Base-by-base conservation (phyloP, 2,329 filamentous ascomycete genomes). In the Berkeleyomyces rouxiae region DNA sequence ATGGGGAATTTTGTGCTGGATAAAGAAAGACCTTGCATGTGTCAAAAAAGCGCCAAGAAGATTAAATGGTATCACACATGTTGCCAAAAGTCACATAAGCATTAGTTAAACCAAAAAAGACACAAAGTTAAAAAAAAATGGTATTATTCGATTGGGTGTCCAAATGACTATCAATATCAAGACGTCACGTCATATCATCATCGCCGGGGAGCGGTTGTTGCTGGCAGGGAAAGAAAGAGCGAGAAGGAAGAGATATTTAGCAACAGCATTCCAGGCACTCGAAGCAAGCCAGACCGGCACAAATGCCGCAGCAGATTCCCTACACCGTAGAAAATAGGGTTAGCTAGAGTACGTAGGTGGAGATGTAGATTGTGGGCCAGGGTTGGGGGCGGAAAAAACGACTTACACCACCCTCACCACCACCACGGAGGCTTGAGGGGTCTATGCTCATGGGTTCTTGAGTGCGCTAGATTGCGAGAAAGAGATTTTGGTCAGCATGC, bases 291-390 rank as follows among this genome's bases (percentile, higher is more conserved):
- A 74, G 68, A 33, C 73, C 73, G 9, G 73, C 72, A 62, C 73
- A 75, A 60, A 75, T 68, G 40, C 73, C 73, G 61, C 73, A 75
- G 69, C 73, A 75, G 55, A 75, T 66, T 10, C 71, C 73, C 73
- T 75, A 13, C 5, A 47, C 60, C 16, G 11, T 46, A 4, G 5
- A 47, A 58, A 0, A 37, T 2, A 3, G 33, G 10, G 55, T 47
- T 62, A 62, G 33, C 3, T 16, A 36, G 31, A 16, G 2, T 3
- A 46, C 4, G 23, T 23, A 23, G 23, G 23, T 23, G 23, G 23
- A 23, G 23, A 23, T 23, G 23, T 31, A 10, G 23, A 9, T n/a
- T 53, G 16, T 10, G 31, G 33, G 11, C 37, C 33, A 7, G 5
- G 5, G 40, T 58, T 46, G 11, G 16, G n/a, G 31, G 53, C 36